Evolutionary conservation across 208 protist species (phyloP).

Genomic region (Wallacemonas sp.): DNA sequence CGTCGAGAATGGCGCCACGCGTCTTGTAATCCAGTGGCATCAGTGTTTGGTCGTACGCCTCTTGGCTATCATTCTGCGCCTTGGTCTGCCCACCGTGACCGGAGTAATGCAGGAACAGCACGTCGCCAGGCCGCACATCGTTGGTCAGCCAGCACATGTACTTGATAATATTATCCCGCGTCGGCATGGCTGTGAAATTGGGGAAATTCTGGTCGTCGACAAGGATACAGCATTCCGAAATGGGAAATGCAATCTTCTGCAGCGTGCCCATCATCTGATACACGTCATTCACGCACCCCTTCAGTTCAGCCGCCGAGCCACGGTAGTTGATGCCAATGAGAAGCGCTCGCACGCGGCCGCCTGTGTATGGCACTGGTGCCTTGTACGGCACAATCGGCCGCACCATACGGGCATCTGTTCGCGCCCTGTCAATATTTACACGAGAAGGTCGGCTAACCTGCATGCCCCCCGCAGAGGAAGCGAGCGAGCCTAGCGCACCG

Average conservation of each 20-base stretch:
- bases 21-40: slow-evolving; percentile 77
- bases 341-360: slow-evolving; percentile 83
- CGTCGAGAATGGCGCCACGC: slow-evolving; percentile 82
- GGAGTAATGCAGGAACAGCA: slow-evolving; percentile 91
- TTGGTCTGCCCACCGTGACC: slow-evolving; percentile 85
- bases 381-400: slow-evolving; percentile 72
- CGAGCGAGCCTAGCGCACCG: too few species aligned
- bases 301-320: slow-evolving; percentile 55
- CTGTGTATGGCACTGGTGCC: slow-evolving; percentile 70
- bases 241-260: slow-evolving; percentile 79
- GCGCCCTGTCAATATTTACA: slow-evolving; percentile 57
- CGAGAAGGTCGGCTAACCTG: slow-evolving; percentile 51
- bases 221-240: slow-evolving; percentile 82
- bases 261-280: slow-evolving; percentile 77
- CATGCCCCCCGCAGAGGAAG: too few species aligned
- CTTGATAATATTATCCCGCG: slow-evolving; percentile 80
- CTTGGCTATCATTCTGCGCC: slow-evolving; percentile 47
- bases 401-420: slow-evolving; percentile 39
- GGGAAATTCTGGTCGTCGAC: slow-evolving; percentile 82
- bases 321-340: slow-evolving; percentile 94
- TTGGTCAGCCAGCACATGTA: slow-evolving; percentile 85
- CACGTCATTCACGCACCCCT: slow-evolving; percentile 89
- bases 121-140: slow-evolving; percentile 79
- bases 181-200: slow-evolving; percentile 72
- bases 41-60: slow-evolving; percentile 83